A percentile compares a stretch with the other conserved stretches of the same genome.
Evolutionary conservation across 2,329 filamentous ascomycete genomes (phyloP).

Genomic region (Fusarium zealandicum): DNA sequence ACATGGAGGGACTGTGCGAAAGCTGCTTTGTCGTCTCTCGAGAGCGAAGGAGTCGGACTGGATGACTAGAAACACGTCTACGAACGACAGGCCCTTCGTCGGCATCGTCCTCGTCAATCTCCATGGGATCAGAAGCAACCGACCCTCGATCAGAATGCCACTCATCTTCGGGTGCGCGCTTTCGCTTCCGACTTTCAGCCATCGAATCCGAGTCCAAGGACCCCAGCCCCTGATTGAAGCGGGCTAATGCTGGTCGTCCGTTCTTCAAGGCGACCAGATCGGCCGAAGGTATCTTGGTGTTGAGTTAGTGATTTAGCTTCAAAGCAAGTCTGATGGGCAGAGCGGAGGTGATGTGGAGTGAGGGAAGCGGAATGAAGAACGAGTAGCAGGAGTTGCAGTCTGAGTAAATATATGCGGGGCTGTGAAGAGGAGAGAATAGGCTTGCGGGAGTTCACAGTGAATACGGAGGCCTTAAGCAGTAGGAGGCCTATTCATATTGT

Average conservation of each 20-base stretch:
- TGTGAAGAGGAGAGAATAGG: constrained; percentile 17
- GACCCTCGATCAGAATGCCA: constrained; percentile 41
- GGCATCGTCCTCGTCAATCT: constrained; percentile 40
- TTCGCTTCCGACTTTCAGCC: constrained; percentile 42
- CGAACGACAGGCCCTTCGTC: constrained; percentile 16
- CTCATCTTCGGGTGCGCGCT: constrained; percentile 39
- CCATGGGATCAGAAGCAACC: constrained; percentile 39
- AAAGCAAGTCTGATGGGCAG: too few species aligned
- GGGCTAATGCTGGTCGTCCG: constrained; percentile 43
- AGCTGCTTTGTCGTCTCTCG: constrained; percentile 36
- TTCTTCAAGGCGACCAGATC: constrained; percentile 45
- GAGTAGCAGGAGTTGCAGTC: neutral
- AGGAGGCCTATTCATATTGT: constrained; percentile 7
- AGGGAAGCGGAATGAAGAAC: neutral
- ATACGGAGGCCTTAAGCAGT: constrained; percentile 19
- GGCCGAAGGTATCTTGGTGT: constrained; percentile 42
- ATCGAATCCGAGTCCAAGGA: constrained; percentile 29
- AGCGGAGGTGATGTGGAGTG: neutral
- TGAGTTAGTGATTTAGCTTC: constrained; percentile 26
- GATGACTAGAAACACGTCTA: constrained; percentile 15
- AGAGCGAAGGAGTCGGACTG: constrained; percentile 35
- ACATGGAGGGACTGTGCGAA: constrained; percentile 23
- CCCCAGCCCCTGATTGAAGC: constrained; percentile 26
- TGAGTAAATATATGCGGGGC: constrained; percentile 13
- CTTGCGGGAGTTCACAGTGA: constrained; percentile 29